Evolutionary conservation across 106 monocot species (phyloP).

Genomic region (Acorus calamus): DNA sequence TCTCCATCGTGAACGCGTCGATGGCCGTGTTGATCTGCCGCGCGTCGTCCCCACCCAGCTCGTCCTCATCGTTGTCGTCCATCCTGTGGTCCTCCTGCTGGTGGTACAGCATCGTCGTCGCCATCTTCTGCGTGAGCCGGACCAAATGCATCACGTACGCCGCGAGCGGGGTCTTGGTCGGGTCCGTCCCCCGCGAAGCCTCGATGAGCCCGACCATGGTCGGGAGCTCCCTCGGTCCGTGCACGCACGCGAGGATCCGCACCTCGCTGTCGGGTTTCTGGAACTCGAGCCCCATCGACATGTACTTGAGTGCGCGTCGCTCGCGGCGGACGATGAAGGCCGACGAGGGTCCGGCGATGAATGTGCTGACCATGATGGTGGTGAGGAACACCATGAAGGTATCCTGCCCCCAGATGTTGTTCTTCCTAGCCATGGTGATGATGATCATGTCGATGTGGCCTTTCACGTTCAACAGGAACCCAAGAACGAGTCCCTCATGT

Average conservation of each 20-base stretch:
- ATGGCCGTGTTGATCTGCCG: slow-evolving; percentile 17
- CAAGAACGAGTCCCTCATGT: slow-evolving; percentile 34
- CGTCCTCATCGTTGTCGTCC: slow-evolving; percentile 6
- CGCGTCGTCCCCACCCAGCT: slow-evolving; percentile 5
- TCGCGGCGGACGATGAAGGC: slow-evolving; percentile 25
- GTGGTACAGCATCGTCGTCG: slow-evolving; percentile 21
- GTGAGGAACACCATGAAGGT: slow-evolving; percentile 23
- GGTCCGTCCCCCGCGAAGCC: slow-evolving; percentile 16
- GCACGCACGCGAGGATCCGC: slow-evolving; percentile 48
- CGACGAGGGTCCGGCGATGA: slow-evolving; percentile 40
- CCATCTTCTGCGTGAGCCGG: slow-evolving; percentile 27
- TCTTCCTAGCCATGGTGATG: slow-evolving; percentile 13
- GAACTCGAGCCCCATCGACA: slow-evolving; percentile 21
- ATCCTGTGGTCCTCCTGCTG: slow-evolving; percentile 20
- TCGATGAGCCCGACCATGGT: slow-evolving; percentile 40
- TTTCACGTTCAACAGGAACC: slow-evolving; percentile 59
- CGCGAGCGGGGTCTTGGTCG: slow-evolving; percentile 5
- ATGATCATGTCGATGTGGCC: slow-evolving; percentile 53
- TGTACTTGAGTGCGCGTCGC: slow-evolving; percentile 16
- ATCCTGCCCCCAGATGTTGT: slow-evolving; percentile 20
- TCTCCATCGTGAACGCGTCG: slow-evolving; percentile 22
- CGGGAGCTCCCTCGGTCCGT: slow-evolving; percentile 26
- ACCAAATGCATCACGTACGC: slow-evolving; percentile 48
- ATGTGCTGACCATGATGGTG: slow-evolving; percentile 35
- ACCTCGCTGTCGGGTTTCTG: slow-evolving; percentile 31